Conservation (phyloP, 345 rosid genomes). For the Eutrema heterophyllum region DNA sequence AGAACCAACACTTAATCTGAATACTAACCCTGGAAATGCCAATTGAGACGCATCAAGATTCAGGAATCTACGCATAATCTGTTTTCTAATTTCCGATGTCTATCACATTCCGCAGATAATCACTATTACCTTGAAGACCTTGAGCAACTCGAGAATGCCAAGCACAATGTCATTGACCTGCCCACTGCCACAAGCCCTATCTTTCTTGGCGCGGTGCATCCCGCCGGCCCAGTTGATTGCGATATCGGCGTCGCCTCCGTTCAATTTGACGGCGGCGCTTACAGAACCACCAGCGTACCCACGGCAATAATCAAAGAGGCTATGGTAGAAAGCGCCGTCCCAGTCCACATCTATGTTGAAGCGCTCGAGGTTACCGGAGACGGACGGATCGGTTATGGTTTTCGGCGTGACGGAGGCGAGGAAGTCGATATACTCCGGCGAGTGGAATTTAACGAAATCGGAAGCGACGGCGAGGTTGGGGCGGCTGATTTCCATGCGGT, state of each 20-base stretch:
- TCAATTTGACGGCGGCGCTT: slow-evolving; percentile 76
- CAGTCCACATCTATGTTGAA: neutral
- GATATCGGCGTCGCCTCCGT: slow-evolving; percentile 64
- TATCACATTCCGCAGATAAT: no score
- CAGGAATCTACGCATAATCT: no score
- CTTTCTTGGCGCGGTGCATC: slow-evolving; percentile 72
- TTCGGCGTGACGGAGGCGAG: slow-evolving; percentile 53
- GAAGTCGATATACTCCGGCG: slow-evolving; percentile 66
- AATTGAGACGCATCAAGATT: no score
- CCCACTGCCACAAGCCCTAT: slow-evolving; percentile 70
- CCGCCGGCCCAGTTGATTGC: slow-evolving; percentile 91
- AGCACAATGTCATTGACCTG: slow-evolving; percentile 78
- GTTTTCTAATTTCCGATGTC: no score
- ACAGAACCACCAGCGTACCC: slow-evolving; percentile 78
- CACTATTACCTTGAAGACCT: slow-evolving; percentile 69
- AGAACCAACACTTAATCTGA: neutral
- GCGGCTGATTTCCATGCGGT: slow-evolving; percentile 69
- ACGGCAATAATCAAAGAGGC: slow-evolving; percentile 66
- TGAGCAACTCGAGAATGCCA: slow-evolving; percentile 75
- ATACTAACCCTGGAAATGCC: no score
- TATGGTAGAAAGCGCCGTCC: slow-evolving; percentile 49
- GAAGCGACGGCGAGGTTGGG: slow-evolving; percentile 50
- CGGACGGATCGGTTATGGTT: slow-evolving; percentile 40
- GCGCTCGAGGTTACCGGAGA: slow-evolving; percentile 38
- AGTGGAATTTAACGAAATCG: slow-evolving; percentile 60